phyloP scores from a whole-genome alignment of 129 eudicot species.

The Lactuca saligna region DNA sequence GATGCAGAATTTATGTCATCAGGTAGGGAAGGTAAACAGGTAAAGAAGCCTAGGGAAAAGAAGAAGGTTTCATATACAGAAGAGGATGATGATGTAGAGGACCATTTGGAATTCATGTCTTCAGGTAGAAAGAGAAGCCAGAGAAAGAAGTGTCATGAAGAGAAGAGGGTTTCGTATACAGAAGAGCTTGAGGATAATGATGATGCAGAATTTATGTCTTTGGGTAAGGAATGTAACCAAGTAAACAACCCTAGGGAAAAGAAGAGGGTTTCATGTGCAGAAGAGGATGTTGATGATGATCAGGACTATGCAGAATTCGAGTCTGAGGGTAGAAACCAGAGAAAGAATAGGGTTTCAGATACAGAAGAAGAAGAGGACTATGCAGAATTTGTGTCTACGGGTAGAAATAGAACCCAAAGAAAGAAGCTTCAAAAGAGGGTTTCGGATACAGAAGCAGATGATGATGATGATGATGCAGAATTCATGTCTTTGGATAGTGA shows the following conservation, averaged over 20 bases:
- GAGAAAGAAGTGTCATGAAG: conserved; percentile 21
- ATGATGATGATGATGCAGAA: neutral
- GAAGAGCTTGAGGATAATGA: conserved; percentile 6
- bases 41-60: neutral
- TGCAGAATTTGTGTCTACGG: no score
- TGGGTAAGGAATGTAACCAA: neutral
- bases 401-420: no score
- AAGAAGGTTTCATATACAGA: neutral
- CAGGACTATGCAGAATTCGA: conserved; percentile 5
- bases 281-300: conserved; percentile 1
- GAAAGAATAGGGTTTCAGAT: neutral
- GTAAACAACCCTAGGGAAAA: neutral
- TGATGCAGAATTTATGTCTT: neutral
- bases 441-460: neutral
- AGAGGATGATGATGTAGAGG: conserved; percentile 14
- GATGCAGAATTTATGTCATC: conserved; percentile 4
- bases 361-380: neutral
- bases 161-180: conserved; percentile 19
- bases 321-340: conserved; percentile 19
- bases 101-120: conserved; percentile 2
- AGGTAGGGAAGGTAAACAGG: no score
- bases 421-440: no score
- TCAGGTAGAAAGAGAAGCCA: conserved; percentile 13
- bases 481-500: neutral
- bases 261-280: neutral